phyloP scores from a whole-genome alignment of 2,329 filamentous ascomycete genomes.

The Aureobasidium subglaciale region DNA sequence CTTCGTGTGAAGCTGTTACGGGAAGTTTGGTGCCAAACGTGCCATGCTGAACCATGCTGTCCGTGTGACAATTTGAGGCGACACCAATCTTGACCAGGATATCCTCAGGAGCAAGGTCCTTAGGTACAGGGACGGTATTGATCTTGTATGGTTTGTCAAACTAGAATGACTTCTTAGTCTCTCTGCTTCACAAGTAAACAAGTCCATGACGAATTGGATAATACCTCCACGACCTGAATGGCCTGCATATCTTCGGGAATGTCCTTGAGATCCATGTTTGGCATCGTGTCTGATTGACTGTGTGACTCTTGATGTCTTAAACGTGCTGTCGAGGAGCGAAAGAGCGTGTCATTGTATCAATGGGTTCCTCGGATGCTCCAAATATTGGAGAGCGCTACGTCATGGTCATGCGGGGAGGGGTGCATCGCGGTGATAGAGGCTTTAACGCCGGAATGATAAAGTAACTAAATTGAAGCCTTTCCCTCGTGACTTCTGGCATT shows the following conservation, averaged over 20 bases:
- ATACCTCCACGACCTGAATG: conserved; percentile 41
- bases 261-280: conserved; percentile 18
- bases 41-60: conserved; percentile 49
- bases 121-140: conserved; percentile 43
- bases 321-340: background rate
- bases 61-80: conserved; percentile 57
- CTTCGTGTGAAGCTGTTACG: conserved; percentile 51
- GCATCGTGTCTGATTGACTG: background rate
- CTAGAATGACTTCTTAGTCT: conserved; percentile 20
- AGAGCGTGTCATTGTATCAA: background rate
- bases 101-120: conserved; percentile 42
- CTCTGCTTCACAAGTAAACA: background rate
- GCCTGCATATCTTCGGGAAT: conserved; percentile 43
- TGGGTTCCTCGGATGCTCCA: background rate
- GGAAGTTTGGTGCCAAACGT: conserved; percentile 44
- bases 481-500: no score
- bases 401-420: conserved; percentile 1
- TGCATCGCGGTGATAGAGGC: background rate
- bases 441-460: background rate
- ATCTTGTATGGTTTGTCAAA: conserved; percentile 51
- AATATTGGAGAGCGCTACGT: no score
- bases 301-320: background rate
- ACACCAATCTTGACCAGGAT: conserved; percentile 55
- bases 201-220: background rate
- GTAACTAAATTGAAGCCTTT: conserved; percentile 1